Conservation (phyloP, 2,329 filamentous ascomycete species). For the Plectosphaerella cucumerina region DNA sequence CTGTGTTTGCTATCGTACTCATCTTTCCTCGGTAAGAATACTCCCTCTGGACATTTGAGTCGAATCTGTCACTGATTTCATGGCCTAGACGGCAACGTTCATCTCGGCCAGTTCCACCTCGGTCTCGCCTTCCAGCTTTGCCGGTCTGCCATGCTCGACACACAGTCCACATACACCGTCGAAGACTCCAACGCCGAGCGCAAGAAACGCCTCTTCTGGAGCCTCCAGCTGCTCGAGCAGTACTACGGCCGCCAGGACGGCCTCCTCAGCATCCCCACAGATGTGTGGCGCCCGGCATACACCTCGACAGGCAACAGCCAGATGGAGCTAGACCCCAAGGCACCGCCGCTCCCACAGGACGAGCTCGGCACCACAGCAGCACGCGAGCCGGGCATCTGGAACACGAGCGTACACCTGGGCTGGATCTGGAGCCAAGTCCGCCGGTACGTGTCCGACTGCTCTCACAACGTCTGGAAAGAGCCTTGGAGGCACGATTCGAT, state of each 20-base stretch:
- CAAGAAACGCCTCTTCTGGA: conserved; percentile 48
- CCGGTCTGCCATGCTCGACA: conserved; percentile 43
- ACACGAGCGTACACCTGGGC: conserved; percentile 40
- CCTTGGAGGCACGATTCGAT: conserved; percentile 48
- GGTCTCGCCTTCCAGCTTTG: conserved; percentile 46
- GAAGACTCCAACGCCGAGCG: conserved; percentile 33
- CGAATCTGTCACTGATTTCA: no score
- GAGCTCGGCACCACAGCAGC: conserved; percentile 34
- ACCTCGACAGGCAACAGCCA: conserved; percentile 17
- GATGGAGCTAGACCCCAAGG: conserved; percentile 23
- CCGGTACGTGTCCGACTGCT: conserved; percentile 43
- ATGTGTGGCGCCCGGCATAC: conserved; percentile 33
- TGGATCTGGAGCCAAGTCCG: conserved; percentile 47
- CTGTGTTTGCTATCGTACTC: conserved; percentile 45
- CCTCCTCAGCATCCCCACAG: conserved; percentile 34
- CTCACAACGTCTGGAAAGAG: conserved; percentile 41
- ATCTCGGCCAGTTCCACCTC: conserved; percentile 45
- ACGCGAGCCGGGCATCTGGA: conserved; percentile 45
- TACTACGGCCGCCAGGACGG: conserved; percentile 43
- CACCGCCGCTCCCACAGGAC: conserved; percentile 38
- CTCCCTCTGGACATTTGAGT: background rate
- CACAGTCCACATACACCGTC: conserved; percentile 30
- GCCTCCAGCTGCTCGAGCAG: conserved; percentile 44
- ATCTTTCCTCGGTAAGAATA: conserved; percentile 39
- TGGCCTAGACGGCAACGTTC: conserved; percentile 43